phyloP scores from a whole-genome alignment of 2,329 filamentous ascomycete species.

The Aspergillus hiratsukae region DNA sequence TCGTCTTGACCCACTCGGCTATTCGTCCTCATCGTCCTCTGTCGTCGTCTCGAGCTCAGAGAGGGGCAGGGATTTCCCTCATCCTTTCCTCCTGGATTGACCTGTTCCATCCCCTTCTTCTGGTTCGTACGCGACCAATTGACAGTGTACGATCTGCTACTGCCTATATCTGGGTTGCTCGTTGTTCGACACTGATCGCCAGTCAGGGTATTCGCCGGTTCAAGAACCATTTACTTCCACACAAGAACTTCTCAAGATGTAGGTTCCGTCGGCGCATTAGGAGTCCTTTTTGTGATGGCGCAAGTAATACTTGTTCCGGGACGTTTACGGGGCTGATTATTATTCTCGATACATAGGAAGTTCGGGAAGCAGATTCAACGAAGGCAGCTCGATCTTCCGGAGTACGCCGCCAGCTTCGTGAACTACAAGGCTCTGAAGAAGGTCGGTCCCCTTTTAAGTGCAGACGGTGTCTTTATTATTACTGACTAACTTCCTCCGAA shows the following conservation, averaged over 20 bases:
- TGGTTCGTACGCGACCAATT: neutral
- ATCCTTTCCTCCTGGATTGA: neutral
- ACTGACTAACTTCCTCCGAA: slow-evolving; percentile 27
- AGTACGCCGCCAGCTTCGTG: slow-evolving; percentile 98
- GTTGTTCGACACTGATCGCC: neutral
- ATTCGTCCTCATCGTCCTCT: neutral
- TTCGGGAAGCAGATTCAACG: slow-evolving; percentile 99
- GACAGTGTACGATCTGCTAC: neutral
- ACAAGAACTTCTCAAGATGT: slow-evolving; percentile 16
- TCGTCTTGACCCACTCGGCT: neutral
- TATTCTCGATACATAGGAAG: slow-evolving; percentile 63
- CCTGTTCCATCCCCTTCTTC: neutral
- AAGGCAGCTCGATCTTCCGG: slow-evolving; percentile 95
- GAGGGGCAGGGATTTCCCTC: neutral
- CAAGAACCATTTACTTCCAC: slow-evolving; percentile 6
- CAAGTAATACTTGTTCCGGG: neutral
- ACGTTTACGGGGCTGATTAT: neutral
- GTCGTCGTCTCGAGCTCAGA: neutral
- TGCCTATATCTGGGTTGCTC: neutral
- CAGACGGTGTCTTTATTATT: neutral
- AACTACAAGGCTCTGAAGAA: slow-evolving; percentile 99
- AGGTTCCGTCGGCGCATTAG: slow-evolving; percentile 2
- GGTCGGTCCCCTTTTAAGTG: slow-evolving; percentile 48
- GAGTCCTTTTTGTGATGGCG: neutral
- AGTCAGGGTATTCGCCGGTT: slow-evolving; percentile 3